A percentile compares a stretch with the other conserved stretches of the same genome.
Evolutionary conservation across 2,329 filamentous ascomycete species (phyloP).

Genomic region (Fusarium goolgardi): DNA sequence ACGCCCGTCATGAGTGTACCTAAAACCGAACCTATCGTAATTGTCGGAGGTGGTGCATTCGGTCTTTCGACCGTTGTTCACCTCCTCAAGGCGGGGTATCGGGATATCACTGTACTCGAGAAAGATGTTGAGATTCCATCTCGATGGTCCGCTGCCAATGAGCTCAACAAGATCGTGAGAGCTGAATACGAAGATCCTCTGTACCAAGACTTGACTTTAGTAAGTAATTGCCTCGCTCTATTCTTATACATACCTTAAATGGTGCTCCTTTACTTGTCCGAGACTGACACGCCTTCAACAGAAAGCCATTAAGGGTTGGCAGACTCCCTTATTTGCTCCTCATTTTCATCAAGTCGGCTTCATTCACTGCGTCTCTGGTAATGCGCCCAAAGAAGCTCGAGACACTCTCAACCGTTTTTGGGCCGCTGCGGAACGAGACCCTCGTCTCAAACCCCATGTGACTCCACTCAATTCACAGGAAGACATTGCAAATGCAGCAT

Average conservation of each 20-base stretch:
- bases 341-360: conserved; percentile 58
- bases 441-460: conserved; percentile 56
- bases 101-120: conserved; percentile 61
- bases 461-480: conserved; percentile 50
- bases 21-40: conserved; percentile 48
- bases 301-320: conserved; percentile 65
- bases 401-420: conserved; percentile 58
- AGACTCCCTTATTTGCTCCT: conserved; percentile 62
- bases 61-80: conserved; percentile 63
- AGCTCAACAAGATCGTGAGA: conserved; percentile 71
- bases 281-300: conserved; percentile 2
- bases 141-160: conserved; percentile 64
- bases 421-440: conserved; percentile 55
- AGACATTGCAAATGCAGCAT: conserved; percentile 56
- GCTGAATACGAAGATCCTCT: conserved; percentile 69
- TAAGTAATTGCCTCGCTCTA: conserved; percentile 41
- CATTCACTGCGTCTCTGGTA: conserved; percentile 61
- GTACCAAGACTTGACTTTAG: conserved; percentile 65
- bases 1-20: conserved; percentile 29
- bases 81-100: conserved; percentile 58
- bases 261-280: neutral
- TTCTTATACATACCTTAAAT: neutral
- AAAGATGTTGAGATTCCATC: conserved; percentile 55
- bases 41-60: conserved; percentile 61
- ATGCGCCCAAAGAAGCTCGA: conserved; percentile 60